Evolutionary conservation across 495 filamentous ascomycete species (phyloP), one percentile per base, ranked within the genome.

Genomic region (Talaromyces borbonicus): DNA sequence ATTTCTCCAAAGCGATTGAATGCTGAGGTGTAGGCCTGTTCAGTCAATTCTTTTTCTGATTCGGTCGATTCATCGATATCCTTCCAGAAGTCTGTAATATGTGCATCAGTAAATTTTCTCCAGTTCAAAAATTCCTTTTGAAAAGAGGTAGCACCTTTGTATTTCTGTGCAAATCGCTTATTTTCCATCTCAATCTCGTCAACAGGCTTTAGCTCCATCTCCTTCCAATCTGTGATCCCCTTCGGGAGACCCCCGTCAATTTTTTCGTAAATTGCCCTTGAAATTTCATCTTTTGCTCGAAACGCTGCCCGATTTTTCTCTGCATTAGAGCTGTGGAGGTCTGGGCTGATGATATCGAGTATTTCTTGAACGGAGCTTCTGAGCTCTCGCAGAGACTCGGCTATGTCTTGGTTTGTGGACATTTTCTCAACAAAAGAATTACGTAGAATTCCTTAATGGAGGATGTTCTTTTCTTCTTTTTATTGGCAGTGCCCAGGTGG

Each of bases 201-300:
- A 12, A 45, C 15, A 33, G 43, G 18, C 43, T 33, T 24, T 1
- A 23, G 43, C 11, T 45, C 43, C 2, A 45, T n/a, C 19, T 35
- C 25, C 23, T 45, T 22, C 43, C 43, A 45, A 30, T 45, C 43
- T 20, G 16, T 3, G 16, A 45, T 33, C 43, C 25, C 35, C 12
- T 45, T 30, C 12, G 43, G 43, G 7, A 7, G 43, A 35, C 43
- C 43, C 12, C 35, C 35, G 2, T 24, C 25, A 1, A 32, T 11
- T 35, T 45, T 16, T n/a, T 45, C 43, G 43, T 35, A 0, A 57
- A 66, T 54, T 68, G 74, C 80, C 65, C 65, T 74, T 29, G 74
- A 69, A n/a, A 78, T 55, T 31, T 77, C 63, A 50, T 86, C 59
- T 77, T 33, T 89, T 2, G 5, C 43, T 30, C 25, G 32, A 11